phyloP scores from a whole-genome alignment of 1,284 basidiomycete genomes.

The Ceratorhiza oryzae-sativae region DNA sequence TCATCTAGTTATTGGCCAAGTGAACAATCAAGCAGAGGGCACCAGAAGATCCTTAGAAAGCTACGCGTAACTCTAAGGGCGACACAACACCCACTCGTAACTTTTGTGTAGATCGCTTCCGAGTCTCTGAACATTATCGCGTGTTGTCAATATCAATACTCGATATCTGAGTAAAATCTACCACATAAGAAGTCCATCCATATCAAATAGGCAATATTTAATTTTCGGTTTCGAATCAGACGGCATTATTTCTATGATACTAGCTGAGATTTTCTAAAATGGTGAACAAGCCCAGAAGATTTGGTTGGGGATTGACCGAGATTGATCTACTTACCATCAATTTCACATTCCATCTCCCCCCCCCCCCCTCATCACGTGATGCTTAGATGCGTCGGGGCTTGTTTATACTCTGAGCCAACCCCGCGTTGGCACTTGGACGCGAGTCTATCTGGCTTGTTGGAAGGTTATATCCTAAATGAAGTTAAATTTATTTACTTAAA shows the following conservation, averaged over 20 bases:
- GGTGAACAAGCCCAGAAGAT: not conserved
- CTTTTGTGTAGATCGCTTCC: slow-evolving; percentile 74
- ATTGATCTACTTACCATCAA: not conserved
- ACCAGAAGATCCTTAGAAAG: no score
- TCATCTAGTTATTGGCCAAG: slow-evolving; percentile 56
- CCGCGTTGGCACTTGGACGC: no score
- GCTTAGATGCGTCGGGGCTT: not conserved
- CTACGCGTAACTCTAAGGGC: no score
- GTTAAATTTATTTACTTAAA: no score
- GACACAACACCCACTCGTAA: slow-evolving; percentile 77
- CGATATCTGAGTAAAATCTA: not conserved
- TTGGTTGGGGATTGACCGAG: not conserved
- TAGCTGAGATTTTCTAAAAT: not conserved
- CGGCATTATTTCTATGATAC: not conserved
- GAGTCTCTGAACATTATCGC: slow-evolving; percentile 59
- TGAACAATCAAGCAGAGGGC: not conserved
- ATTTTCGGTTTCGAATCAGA: slow-evolving; percentile 1
- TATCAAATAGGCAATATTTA: slow-evolving; percentile 63
- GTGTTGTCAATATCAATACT: not conserved
- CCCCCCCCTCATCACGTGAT: not conserved
- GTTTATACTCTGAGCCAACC: not conserved
- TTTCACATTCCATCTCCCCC: not conserved
- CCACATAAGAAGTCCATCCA: slow-evolving; percentile 66
- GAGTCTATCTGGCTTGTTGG: no score
- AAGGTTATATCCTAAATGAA: no score